These are phyloP conservation scores for Tolypocladium guangdongense DNA, from an alignment of 2,329 filamentous ascomycete genomes.

Conservation along the genomic window DNA sequence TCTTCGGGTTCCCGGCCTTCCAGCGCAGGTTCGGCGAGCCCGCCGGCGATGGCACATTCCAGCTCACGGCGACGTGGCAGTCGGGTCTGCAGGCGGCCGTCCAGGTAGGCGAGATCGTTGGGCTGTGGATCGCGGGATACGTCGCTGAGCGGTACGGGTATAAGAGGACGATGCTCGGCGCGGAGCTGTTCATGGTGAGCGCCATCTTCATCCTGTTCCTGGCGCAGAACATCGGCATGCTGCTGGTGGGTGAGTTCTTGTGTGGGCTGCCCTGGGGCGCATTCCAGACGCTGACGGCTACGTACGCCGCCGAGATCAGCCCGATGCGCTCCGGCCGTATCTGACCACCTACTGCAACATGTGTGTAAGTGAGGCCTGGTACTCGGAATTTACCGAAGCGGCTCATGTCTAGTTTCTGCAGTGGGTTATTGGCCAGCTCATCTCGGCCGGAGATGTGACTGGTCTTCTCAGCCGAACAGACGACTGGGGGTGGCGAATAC, in stretches of 20 bases:
- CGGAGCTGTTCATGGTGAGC: slow-evolving; percentile 20
- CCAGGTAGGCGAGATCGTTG: slow-evolving; percentile 33
- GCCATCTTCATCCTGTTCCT: slow-evolving; percentile 34
- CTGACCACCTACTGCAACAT: slow-evolving; percentile 29
- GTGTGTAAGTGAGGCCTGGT: slow-evolving; percentile 10
- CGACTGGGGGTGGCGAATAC: slow-evolving; percentile 30
- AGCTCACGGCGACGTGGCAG: slow-evolving; percentile 35
- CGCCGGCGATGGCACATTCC: slow-evolving; percentile 12
- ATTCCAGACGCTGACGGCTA: slow-evolving; percentile 27
- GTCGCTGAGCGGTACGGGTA: slow-evolving; percentile 29
- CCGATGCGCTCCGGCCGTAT: slow-evolving; percentile 22
- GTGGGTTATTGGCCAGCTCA: slow-evolving; percentile 29
- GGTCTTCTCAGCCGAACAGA: slow-evolving; percentile 20
- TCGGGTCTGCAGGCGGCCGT: slow-evolving; percentile 30
- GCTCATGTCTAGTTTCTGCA: too few species aligned
- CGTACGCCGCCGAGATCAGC: slow-evolving; percentile 29
- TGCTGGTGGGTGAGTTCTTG: slow-evolving; percentile 27
- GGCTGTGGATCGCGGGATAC: slow-evolving; percentile 29
- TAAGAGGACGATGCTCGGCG: slow-evolving; percentile 27
- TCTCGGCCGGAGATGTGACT: slow-evolving; percentile 27
- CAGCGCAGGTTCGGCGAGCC: slow-evolving; percentile 14
- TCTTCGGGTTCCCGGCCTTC: slow-evolving; percentile 13
- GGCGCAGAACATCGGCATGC: slow-evolving; percentile 20
- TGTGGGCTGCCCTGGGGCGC: slow-evolving; percentile 28
- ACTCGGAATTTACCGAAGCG: too few species aligned